These are phyloP conservation scores for Pyronema domesticum DNA, from an alignment of 495 filamentous ascomycete genomes.

Conservation along the genomic window DNA sequence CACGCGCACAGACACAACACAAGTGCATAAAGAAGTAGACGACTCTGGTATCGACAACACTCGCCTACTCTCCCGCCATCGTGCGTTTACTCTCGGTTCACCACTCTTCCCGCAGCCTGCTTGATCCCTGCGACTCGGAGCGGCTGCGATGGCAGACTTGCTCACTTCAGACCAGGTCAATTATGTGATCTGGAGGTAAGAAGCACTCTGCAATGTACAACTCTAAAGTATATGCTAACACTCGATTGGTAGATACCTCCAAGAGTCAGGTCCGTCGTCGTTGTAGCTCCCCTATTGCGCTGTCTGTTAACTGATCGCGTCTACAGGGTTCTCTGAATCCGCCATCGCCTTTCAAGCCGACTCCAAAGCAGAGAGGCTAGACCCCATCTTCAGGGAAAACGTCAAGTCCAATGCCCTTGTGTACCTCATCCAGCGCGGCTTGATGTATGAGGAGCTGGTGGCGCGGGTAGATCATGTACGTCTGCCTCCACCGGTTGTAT, in stretches of 20 bases:
- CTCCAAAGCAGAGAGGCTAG: slow-evolving; percentile 16
- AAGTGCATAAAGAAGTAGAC: no score
- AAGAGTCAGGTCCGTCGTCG: slow-evolving; percentile 61
- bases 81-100: no score
- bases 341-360: slow-evolving; percentile 21
- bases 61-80: no score
- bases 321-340: slow-evolving; percentile 22
- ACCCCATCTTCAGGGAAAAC: slow-evolving; percentile 7
- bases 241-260: slow-evolving; percentile 49
- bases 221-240: slow-evolving; percentile 8
- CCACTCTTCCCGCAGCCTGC: neutral
- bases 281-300: slow-evolving; percentile 1
- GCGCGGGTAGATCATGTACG: slow-evolving; percentile 17
- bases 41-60: no score
- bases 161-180: slow-evolving; percentile 90
- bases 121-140: neutral
- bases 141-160: slow-evolving; percentile 24
- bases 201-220: slow-evolving; percentile 18
- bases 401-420: slow-evolving; percentile 17
- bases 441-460: slow-evolving; percentile 22
- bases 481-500: neutral
- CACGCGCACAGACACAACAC: no score
- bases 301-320: slow-evolving; percentile 12
- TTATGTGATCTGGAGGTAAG: slow-evolving; percentile 96
- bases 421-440: slow-evolving; percentile 21